Percentiles rank a stretch among this genome's conserved stretches.
These are phyloP conservation scores for Rhodotorula kratochvilovae DNA, from an alignment of 768 basidiomycete species.

Conservation along the genomic window DNA sequence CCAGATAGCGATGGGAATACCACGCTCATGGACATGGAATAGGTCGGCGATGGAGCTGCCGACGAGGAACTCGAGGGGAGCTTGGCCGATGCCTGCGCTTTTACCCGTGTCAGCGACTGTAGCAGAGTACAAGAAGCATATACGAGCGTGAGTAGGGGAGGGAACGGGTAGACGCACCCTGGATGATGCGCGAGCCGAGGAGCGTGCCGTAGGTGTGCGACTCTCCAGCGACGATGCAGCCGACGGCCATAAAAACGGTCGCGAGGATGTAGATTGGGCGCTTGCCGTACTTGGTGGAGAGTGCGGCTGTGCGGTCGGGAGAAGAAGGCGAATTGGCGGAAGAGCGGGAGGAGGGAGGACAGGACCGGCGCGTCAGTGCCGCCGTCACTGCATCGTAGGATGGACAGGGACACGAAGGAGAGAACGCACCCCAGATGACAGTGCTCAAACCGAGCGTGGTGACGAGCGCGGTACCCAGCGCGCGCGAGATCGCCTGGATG, in stretches of 20 bases:
- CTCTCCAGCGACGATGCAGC: not conserved
- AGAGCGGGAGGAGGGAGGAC: too few relatives aligned
- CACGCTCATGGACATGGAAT: not conserved
- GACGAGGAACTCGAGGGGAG: constrained; percentile 2
- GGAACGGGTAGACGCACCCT: not conserved
- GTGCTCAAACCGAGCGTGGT: constrained; percentile 26
- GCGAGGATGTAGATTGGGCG: not conserved
- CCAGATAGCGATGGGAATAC: not conserved
- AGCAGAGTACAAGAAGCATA: too few relatives aligned
- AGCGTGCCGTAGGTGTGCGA: not conserved
- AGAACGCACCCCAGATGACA: constrained; percentile 5
- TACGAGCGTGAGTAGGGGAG: too few relatives aligned
- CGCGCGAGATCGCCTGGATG: constrained; percentile 24
- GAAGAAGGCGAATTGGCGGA: too few relatives aligned
- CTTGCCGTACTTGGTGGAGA: constrained; percentile 7
- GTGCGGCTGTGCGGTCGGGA: too few relatives aligned
- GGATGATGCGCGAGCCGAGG: not conserved
- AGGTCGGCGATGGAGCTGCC: constrained; percentile 3
- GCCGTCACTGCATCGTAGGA: too few relatives aligned
- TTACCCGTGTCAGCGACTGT: too few relatives aligned
- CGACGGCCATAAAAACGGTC: not conserved
- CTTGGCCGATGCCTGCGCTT: not conserved
- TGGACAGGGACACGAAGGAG: not conserved
- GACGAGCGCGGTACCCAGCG: constrained; percentile 33
- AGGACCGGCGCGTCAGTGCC: too few relatives aligned